Percentiles rank a stretch among this genome's conserved stretches.
These are phyloP conservation scores for Hypoxylon sp. DNA, from an alignment of 2,329 filamentous ascomycete genomes.

Conservation along the genomic window DNA sequence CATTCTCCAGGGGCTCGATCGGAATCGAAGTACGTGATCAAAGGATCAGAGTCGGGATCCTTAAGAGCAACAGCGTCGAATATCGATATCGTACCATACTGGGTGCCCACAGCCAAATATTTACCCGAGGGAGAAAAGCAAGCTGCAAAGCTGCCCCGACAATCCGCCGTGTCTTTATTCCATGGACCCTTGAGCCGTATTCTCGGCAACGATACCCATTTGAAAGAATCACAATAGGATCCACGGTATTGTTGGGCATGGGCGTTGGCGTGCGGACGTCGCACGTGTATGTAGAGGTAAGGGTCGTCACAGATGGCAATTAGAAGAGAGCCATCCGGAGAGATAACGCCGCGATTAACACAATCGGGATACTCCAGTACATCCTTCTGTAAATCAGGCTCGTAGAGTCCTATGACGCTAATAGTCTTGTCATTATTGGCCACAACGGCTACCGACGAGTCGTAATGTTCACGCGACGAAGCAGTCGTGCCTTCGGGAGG, in stretches of 20 bases:
- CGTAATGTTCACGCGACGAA: slow-evolving; percentile 60
- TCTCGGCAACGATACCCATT: slow-evolving; percentile 67
- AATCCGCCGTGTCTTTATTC: slow-evolving; percentile 67
- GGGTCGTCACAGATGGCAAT: slow-evolving; percentile 91
- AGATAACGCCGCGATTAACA: slow-evolving; percentile 95
- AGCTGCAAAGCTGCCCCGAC: slow-evolving; percentile 80
- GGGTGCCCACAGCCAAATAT: slow-evolving; percentile 82
- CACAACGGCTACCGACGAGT: slow-evolving; percentile 75
- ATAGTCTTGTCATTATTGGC: slow-evolving; percentile 95
- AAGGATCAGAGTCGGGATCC: slow-evolving; percentile 66
- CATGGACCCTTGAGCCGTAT: slow-evolving; percentile 72
- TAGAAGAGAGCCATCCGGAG: slow-evolving; percentile 85
- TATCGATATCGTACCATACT: slow-evolving; percentile 84
- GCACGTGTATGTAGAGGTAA: slow-evolving; percentile 85
- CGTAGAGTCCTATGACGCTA: slow-evolving; percentile 82
- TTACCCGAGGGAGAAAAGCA: slow-evolving; percentile 81
- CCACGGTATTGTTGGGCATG: slow-evolving; percentile 55
- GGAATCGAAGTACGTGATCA: slow-evolving; percentile 83
- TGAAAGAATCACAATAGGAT: slow-evolving; percentile 54
- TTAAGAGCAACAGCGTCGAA: slow-evolving; percentile 72
- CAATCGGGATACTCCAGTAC: slow-evolving; percentile 82
- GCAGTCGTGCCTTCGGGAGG: slow-evolving; percentile 58
- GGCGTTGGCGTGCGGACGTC: slow-evolving; percentile 57
- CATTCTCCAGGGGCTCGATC: slow-evolving; percentile 78
- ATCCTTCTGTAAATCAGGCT: slow-evolving; percentile 72